These are phyloP conservation scores for Cystobasidium tubakii DNA, from an alignment of 768 basidiomycete species.

Conservation along the genomic window DNA sequence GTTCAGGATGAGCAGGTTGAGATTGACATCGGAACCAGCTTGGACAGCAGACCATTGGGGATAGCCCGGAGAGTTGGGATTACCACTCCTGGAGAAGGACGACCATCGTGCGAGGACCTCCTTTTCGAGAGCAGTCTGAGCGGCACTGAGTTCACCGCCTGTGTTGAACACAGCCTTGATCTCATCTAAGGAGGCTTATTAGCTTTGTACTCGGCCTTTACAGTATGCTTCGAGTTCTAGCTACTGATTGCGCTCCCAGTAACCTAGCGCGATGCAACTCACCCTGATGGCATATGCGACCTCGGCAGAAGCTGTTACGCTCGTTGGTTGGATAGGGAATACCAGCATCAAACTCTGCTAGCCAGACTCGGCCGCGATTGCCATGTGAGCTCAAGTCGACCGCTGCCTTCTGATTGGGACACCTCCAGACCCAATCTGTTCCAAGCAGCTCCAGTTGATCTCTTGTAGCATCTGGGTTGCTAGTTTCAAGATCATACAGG, in stretches of 20 bases:
- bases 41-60: conserved; percentile 54
- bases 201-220: too few relatives aligned
- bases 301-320: conserved; percentile 14
- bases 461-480: not conserved
- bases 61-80: conserved; percentile 55
- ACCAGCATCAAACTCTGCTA: conserved; percentile 32
- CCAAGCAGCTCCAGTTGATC: conserved; percentile 29
- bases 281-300: conserved; percentile 35
- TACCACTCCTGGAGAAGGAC: conserved; percentile 60
- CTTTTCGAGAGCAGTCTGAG: conserved; percentile 52
- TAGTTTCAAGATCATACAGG: conserved; percentile 12
- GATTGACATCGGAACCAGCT: conserved; percentile 53
- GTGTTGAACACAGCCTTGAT: conserved; percentile 60
- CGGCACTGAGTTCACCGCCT: conserved; percentile 53
- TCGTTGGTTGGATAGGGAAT: conserved; percentile 16
- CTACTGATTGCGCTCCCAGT: too few relatives aligned
- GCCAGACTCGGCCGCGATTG: not conserved
- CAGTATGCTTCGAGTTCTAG: too few relatives aligned
- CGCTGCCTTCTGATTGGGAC: conserved; percentile 38
- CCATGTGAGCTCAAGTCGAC: conserved; percentile 8
- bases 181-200: conserved; percentile 63
- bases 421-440: conserved; percentile 41
- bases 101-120: conserved; percentile 67
- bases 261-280: conserved; percentile 23
- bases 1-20: conserved; percentile 62